These are phyloP conservation scores for Pugionium dolabratum DNA, from an alignment of 345 rosid species.

Conservation along the genomic window DNA sequence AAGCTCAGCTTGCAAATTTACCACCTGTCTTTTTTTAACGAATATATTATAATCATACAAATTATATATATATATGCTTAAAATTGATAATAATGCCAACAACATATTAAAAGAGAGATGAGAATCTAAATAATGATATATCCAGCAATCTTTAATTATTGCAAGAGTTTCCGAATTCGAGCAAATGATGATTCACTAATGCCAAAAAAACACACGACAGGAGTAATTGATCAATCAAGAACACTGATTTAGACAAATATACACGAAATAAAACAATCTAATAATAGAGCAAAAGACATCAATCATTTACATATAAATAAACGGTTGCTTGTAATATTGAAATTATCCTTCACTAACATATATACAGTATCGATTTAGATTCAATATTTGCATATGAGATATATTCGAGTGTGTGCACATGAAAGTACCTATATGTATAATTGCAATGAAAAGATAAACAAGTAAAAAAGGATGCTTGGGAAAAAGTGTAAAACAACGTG, in stretches of 20 bases:
- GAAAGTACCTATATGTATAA: neutral
- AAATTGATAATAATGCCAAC: slow-evolving; percentile 24
- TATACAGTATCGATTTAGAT: neutral
- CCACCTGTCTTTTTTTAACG: slow-evolving; percentile 46
- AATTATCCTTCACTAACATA: slow-evolving; percentile 22
- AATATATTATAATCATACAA: neutral
- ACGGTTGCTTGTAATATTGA: slow-evolving; percentile 23
- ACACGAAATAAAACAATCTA: slow-evolving; percentile 19
- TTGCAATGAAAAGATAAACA: neutral
- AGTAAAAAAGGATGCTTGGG: slow-evolving; percentile 19
- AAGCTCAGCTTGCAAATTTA: slow-evolving; percentile 78
- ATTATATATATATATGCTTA: neutral
- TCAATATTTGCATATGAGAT: neutral
- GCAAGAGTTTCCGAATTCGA: slow-evolving; percentile 30
- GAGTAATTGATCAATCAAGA: slow-evolving; percentile 31
- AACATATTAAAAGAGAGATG: slow-evolving; percentile 1
- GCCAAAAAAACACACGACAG: slow-evolving; percentile 28
- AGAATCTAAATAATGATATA: slow-evolving; percentile 24
- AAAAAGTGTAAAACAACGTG: slow-evolving; percentile 29
- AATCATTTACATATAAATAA: neutral
- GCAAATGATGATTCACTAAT: slow-evolving; percentile 28
- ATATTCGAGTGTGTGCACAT: neutral
- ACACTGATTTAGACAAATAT: slow-evolving; percentile 26
- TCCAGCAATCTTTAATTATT: slow-evolving; percentile 29
- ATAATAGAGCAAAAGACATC: neutral